These are phyloP conservation scores for Phytopythium sindhum DNA, from an alignment of 352 stramenopile genomes.

Conservation along the genomic window DNA sequence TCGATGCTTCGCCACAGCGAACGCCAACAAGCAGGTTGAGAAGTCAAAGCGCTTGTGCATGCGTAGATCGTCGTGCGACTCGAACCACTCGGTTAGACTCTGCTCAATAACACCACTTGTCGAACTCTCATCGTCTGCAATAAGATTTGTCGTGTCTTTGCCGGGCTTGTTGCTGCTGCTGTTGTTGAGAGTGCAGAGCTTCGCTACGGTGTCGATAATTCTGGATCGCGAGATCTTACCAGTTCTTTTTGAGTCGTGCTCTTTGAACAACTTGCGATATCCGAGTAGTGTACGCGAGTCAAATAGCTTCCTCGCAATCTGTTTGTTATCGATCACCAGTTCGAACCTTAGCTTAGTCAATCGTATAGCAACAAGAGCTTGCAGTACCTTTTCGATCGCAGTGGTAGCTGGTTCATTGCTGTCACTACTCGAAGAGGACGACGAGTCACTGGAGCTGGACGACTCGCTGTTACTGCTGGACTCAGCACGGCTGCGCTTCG, in stretches of 20 bases:
- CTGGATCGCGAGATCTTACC: constrained; percentile 37
- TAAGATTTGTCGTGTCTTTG: not conserved
- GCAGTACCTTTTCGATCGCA: constrained; percentile 17
- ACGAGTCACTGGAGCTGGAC: constrained; percentile 19
- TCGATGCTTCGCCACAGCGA: constrained; percentile 42
- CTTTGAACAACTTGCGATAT: constrained; percentile 33
- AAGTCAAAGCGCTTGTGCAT: constrained; percentile 51
- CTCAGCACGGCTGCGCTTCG: constrained; percentile 22
- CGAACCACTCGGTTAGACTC: constrained; percentile 48
- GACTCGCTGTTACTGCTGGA: constrained; percentile 17
- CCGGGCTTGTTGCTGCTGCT: not conserved
- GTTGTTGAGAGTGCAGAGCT: constrained; percentile 15
- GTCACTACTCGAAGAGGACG: constrained; percentile 16
- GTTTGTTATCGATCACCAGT: not conserved
- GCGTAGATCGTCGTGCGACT: constrained; percentile 41
- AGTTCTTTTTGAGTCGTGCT: constrained; percentile 27
- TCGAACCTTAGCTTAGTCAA: not conserved
- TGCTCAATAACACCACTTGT: constrained; percentile 6
- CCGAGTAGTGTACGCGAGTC: constrained; percentile 27
- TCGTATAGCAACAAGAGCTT: not conserved
- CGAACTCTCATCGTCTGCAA: not conserved
- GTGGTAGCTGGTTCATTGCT: constrained; percentile 1
- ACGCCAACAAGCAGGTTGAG: constrained; percentile 45
- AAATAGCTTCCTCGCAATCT: constrained; percentile 38
- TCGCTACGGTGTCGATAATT: constrained; percentile 38